Evolutionary conservation across 495 filamentous ascomycete genomes (phyloP), one percentile per base, ranked within the genome.

Genomic region (Pyrenula aspistea): DNA sequence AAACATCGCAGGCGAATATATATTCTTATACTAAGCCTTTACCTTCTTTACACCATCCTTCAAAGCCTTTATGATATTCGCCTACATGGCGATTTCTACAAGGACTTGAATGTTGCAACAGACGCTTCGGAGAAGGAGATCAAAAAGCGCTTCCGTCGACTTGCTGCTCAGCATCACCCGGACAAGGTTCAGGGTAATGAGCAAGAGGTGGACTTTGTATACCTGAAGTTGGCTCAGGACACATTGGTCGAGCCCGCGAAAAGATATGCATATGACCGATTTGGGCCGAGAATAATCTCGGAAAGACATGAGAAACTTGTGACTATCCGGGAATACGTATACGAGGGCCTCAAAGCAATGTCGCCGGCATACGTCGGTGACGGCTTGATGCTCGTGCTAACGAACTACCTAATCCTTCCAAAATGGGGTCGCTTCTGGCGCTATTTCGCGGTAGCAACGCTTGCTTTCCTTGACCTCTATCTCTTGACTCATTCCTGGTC

Each of bases 1-100:
- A 78, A 80, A 19, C 87, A 95, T 69, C 83, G 89, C 48, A 86
- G 84, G 23, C 81, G 82, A 62, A 91, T 95, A 67, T 84, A 92
- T 67, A 85, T 91, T 67, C 67, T 81, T 54, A 87, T 97, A 60
- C 85, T 96, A 19, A 68, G 83, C 47, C 65, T 80, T 50, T 98
- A 97, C 71, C 85, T 98, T 20, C 71, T 88, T 58, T 97, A 96
- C 74, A 96, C 88, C 31, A 83, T 98, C 62, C 96, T 91, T 73
- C 92, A 97, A 71, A 85, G 87, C 56, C 89, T 95, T 75, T 85
- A 87, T 69, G 79, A 87, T 51, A 72, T 97, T 1, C 85, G 81
- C 48, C 73, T 77, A 55, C 71, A 75, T 0, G 82, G 85, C 22
- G 80, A 86, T 73, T 95, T 87, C 72, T 97, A 96, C 71, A 70